Percentiles rank a stretch among this genome's conserved stretches.
These are phyloP conservation scores for Nevesoporus exiguus DNA, from an alignment of 768 basidiomycete species.

Conservation along the genomic window DNA sequence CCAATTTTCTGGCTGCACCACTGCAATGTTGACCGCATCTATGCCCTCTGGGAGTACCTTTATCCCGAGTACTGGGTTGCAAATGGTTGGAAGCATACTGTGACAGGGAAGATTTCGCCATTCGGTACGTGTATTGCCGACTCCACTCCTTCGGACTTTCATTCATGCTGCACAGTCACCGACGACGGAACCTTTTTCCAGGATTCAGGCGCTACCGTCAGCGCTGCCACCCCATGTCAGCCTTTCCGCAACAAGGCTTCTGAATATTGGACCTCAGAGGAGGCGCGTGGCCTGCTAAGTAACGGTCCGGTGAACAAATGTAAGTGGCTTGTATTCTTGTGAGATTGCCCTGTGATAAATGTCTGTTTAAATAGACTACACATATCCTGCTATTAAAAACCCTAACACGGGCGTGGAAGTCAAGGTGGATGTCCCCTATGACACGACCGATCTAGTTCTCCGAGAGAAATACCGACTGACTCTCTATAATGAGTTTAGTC, in stretches of 20 bases:
- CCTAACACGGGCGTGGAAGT: neutral
- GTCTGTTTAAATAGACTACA: constrained; percentile 13
- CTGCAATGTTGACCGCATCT: constrained; percentile 17
- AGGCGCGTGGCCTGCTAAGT: constrained; percentile 1
- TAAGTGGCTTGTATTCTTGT: neutral
- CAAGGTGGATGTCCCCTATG: constrained; percentile 15
- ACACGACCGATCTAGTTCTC: neutral
- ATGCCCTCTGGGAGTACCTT: constrained; percentile 22
- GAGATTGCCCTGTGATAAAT: neutral
- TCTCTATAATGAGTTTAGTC: constrained; percentile 4
- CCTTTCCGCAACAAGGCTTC: constrained; percentile 11
- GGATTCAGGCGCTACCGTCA: neutral
- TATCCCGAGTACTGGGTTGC: constrained; percentile 17
- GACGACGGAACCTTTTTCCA: constrained; percentile 1
- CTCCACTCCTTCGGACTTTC: neutral
- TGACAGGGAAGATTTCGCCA: neutral
- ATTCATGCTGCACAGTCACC: neutral
- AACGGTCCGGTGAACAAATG: constrained; percentile 2
- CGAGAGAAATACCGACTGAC: constrained; percentile 2
- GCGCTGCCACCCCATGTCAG: neutral
- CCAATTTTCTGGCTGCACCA: constrained; percentile 22
- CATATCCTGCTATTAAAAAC: constrained; percentile 17
- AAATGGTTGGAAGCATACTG: constrained; percentile 8
- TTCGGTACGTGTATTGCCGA: constrained; percentile 7
- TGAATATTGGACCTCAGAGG: constrained; percentile 17